Base-by-base conservation (phyloP, 2,329 filamentous ascomycete genomes). In the Pestalotiopsis sp. region DNA sequence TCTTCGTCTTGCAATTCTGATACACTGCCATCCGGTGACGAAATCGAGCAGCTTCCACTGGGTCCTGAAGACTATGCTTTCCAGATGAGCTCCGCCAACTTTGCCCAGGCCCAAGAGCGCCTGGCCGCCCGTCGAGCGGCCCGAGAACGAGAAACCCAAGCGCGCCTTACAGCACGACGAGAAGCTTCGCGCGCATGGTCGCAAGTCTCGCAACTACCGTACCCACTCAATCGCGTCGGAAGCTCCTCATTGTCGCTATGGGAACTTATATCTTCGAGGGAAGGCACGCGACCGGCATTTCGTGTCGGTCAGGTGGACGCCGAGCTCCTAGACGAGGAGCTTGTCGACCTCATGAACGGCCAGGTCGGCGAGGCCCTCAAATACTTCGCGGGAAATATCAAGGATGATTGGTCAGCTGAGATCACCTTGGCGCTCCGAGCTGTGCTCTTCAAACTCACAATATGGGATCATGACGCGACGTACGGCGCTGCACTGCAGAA, bases 241-340 rank as follows among this genome's bases (percentile, higher is more conserved):
- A 77, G 74, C 68, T 78, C 81, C 0, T 82, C 83, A 41, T 77
- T 87, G 20, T 81, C 82, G 49, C 81, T 89, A 67, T 97, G 92
- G 94, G 89, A 94, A 76, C 83, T 87, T 4, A 82, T 95, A 57
- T 89, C 89, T 52, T 91, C 92, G 5, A 90, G 92, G 70, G 91
- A 94, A 77, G 94, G 94, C 59, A 95, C 93, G 27, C 86, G 90
- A 17, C 95, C 96, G 4, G 91, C 93, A 12, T 98, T 97, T 79
- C 91, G 96, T 67, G 96, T 99, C 36, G 94, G 95, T 36, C 96
- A 99, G 82, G 94, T 98, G 58, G 96, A 99, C 80, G 94, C 96
- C 49, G 96, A 98, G 80, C 85, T 99, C 64, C 87, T 99, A 20
- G 96, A 99, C 80, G 94, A 97, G 77, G 96, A 98, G 82, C 86